These are phyloP conservation scores for Scheffersomyces titani DNA, from an alignment of 1,139 yeast genomes.

Conservation along the genomic window DNA sequence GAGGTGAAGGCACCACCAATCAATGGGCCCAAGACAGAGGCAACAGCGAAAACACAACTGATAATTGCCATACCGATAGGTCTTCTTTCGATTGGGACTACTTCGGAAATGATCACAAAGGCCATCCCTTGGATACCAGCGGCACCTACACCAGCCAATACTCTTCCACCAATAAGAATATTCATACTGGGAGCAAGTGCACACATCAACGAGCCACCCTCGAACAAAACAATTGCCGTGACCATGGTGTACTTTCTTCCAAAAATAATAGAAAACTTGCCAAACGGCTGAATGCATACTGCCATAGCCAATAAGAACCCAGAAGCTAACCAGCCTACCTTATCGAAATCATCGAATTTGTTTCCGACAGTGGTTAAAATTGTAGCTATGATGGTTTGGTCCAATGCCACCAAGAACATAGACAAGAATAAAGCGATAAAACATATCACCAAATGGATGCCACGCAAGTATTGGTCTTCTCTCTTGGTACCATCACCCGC, in stretches of 20 bases:
- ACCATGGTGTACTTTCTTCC: conserved; percentile 25
- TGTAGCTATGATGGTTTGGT: conserved; percentile 43
- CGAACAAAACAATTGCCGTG: conserved; percentile 20
- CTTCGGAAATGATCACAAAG: conserved; percentile 30
- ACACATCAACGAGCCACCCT: conserved; percentile 37
- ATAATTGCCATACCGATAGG: conserved; percentile 23
- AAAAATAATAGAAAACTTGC: conserved; percentile 24
- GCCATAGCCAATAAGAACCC: conserved; percentile 33
- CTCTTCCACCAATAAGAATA: conserved; percentile 40
- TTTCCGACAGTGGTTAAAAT: conserved; percentile 39
- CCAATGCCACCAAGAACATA: conserved; percentile 39
- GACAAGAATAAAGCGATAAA: conserved; percentile 28
- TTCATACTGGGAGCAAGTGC: conserved; percentile 37
- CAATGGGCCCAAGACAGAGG: conserved; percentile 27
- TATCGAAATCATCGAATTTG: conserved; percentile 28
- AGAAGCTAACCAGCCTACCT: conserved; percentile 30
- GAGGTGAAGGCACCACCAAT: conserved; percentile 34
- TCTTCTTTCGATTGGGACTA: conserved; percentile 29
- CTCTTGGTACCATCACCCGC: conserved; percentile 47
- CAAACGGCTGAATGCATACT: conserved; percentile 40
- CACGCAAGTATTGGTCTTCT: conserved; percentile 38
- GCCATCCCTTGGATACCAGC: conserved; percentile 31
- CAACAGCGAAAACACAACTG: conserved; percentile 21
- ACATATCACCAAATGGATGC: conserved; percentile 28
- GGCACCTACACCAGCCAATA: conserved; percentile 36